phyloP scores from a whole-genome alignment of 495 filamentous ascomycete species.

The Podospora didyma region DNA sequence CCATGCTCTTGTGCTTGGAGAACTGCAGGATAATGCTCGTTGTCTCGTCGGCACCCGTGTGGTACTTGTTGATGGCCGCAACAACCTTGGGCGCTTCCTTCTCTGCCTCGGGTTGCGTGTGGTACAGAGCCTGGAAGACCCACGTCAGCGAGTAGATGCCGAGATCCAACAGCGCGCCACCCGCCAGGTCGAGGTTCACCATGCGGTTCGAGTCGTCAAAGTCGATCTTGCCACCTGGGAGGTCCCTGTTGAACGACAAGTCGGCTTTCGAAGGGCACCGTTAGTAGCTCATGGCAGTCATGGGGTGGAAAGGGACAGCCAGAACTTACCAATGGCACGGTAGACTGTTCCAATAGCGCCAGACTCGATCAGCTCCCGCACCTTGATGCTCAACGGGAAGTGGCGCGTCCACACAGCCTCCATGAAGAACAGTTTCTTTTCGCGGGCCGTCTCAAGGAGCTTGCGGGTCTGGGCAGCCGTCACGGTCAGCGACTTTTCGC shows the following conservation, averaged over 20 bases:
- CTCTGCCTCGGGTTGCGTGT: constrained; percentile 59
- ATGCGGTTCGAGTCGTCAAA: constrained; percentile 64
- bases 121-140: constrained; percentile 90
- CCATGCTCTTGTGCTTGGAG: constrained; percentile 60
- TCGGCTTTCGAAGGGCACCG: constrained; percentile 48
- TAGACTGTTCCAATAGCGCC: constrained; percentile 74
- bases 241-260: constrained; percentile 42
- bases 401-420: constrained; percentile 95
- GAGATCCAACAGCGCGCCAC: constrained; percentile 80
- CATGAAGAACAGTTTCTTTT: constrained; percentile 90
- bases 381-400: constrained; percentile 76
- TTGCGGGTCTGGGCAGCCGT: constrained; percentile 77
- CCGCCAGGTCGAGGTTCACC: constrained; percentile 82
- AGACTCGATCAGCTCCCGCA: constrained; percentile 63
- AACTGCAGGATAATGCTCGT: constrained; percentile 79
- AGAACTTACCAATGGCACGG: constrained; percentile 56
- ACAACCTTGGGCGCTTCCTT: constrained; percentile 45
- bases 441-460: constrained; percentile 66
- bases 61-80: constrained; percentile 70
- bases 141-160: constrained; percentile 91
- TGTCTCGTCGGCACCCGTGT: constrained; percentile 75
- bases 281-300: not conserved
- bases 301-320: not conserved
- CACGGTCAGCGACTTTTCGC: constrained; percentile 91
- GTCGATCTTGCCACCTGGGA: constrained; percentile 35